Evolutionary conservation across 164 flowering plant species (phyloP).

Genomic region (Protea cynaroides): DNA sequence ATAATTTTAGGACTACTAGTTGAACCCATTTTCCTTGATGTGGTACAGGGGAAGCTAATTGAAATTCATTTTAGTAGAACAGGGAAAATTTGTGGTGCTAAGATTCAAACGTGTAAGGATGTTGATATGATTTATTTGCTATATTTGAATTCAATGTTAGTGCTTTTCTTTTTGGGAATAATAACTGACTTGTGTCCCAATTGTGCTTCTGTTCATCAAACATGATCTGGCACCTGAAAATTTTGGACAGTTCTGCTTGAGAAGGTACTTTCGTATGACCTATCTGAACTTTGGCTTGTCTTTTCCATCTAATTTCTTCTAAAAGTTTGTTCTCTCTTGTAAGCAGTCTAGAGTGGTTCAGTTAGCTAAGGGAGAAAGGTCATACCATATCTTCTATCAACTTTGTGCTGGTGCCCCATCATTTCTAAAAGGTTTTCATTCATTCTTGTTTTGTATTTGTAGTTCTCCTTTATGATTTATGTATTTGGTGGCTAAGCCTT

Average conservation of each 20-base stretch:
- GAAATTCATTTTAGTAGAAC: constrained; percentile 66
- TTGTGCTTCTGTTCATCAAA: constrained; percentile 5
- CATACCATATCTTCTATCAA: constrained; percentile 92
- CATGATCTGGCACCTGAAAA: neutral
- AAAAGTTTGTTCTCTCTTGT: constrained; percentile 8
- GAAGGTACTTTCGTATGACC: constrained; percentile 73
- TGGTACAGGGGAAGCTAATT: constrained; percentile 76
- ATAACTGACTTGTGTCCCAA: constrained; percentile 9
- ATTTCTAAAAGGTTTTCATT: constrained; percentile 59
- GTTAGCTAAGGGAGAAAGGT: constrained; percentile 72
- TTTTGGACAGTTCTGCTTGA: constrained; percentile 64
- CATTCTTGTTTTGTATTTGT: neutral
- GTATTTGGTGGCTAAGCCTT: neutral
- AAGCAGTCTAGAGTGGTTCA: constrained; percentile 93
- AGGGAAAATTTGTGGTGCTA: constrained; percentile 79
- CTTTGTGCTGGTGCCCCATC: constrained; percentile 93
- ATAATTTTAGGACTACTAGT: neutral
- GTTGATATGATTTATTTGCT: neutral
- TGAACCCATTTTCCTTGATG: neutral
- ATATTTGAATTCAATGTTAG: neutral
- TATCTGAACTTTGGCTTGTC: neutral
- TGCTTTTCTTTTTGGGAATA: neutral
- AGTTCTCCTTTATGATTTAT: neutral
- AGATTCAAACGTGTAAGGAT: constrained; percentile 81
- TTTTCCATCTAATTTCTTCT: neutral